A percentile compares a stretch with the other conserved stretches of the same genome.
Conservation (phyloP, 2,329 filamentous ascomycete species). For the Calonectria honghensis region DNA sequence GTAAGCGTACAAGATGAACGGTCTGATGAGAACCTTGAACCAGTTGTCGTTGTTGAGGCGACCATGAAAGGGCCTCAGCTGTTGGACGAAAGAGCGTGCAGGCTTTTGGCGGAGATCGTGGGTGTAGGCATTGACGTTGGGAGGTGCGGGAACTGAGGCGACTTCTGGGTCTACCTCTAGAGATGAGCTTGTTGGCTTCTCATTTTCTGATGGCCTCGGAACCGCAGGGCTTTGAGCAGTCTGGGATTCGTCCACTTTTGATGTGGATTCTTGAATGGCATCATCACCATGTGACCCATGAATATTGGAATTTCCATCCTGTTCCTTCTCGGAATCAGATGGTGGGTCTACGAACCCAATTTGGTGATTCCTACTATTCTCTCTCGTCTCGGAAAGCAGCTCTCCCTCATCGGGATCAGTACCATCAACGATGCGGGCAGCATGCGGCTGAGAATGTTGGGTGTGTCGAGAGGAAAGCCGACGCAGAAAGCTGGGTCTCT, state of each 20-base stretch:
- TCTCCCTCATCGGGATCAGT: slow-evolving; percentile 32
- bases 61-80: slow-evolving; percentile 85
- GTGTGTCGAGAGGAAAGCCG: slow-evolving; percentile 67
- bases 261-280: neutral
- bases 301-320: neutral
- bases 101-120: slow-evolving; percentile 80
- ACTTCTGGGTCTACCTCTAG: slow-evolving; percentile 65
- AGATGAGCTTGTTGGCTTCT: neutral
- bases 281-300: neutral
- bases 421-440: slow-evolving; percentile 18
- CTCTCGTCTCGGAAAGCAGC: neutral
- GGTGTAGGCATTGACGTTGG: slow-evolving; percentile 77
- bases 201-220: neutral
- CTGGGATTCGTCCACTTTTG: neutral
- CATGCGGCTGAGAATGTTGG: slow-evolving; percentile 29
- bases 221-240: neutral
- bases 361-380: neutral
- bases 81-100: slow-evolving; percentile 82
- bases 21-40: slow-evolving; percentile 84
- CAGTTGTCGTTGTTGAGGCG: slow-evolving; percentile 86
- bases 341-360: neutral
- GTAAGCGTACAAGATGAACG: slow-evolving; percentile 91
- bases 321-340: neutral
- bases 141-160: slow-evolving; percentile 61
- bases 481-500: slow-evolving; percentile 68